Conservation (phyloP, 75 land plant species). For the Isoetes taiwanensis region DNA sequence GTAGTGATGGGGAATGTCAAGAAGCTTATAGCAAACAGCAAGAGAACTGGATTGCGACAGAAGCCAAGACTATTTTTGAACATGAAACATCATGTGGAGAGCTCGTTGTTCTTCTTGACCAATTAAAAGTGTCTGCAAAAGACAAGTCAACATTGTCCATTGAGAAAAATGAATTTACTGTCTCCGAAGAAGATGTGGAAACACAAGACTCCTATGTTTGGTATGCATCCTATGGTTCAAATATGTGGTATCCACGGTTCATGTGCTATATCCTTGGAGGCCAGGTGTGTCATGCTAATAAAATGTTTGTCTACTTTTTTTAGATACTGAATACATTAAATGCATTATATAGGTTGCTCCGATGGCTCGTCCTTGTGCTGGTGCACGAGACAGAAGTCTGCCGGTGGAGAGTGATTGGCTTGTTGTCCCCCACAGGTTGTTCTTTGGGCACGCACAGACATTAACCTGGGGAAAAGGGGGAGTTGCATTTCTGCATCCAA, state of each 20-base stretch:
- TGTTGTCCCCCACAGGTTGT: conserved; percentile 48
- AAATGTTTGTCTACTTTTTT: background rate
- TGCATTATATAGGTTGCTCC: conserved; percentile 89
- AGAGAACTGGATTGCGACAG: too few species aligned
- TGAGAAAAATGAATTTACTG: too few species aligned
- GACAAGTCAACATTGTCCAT: too few species aligned
- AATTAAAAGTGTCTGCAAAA: too few species aligned
- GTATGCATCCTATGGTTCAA: conserved; percentile 91
- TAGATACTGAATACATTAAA: too few species aligned
- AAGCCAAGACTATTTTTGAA: too few species aligned
- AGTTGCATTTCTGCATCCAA: conserved; percentile 80
- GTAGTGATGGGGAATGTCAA: too few species aligned
- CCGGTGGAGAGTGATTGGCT: conserved; percentile 58
- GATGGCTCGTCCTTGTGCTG: conserved; percentile 46
- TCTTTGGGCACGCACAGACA: conserved; percentile 56
- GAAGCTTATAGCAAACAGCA: too few species aligned
- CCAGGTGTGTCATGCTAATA: conserved; percentile 31
- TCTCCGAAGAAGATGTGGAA: too few species aligned
- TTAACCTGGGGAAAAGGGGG: conserved; percentile 81
- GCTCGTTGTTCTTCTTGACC: too few species aligned
- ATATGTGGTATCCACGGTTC: conserved; percentile 67
- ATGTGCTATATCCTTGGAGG: conserved; percentile 88
- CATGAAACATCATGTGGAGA: too few species aligned
- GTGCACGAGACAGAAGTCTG: conserved; percentile 44
- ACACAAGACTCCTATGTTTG: conserved; percentile 55